Base-by-base conservation (phyloP, 2,329 filamentous ascomycete species). In the Chlorencoelia australis region DNA sequence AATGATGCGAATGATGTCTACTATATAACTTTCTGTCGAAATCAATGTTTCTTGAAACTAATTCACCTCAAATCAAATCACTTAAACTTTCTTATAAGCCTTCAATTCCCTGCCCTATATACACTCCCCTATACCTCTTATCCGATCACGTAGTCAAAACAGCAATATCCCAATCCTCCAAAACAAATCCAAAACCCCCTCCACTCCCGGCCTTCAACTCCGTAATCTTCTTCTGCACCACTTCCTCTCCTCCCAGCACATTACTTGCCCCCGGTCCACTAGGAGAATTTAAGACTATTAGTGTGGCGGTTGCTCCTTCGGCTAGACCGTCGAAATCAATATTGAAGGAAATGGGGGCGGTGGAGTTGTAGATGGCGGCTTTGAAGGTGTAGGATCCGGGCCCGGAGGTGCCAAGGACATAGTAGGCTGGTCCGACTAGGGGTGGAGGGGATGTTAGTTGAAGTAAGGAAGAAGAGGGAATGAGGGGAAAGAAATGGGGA, bases 101-200 rank as follows among this genome's bases (percentile, higher is more conserved):
- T n/a, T n/a, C n/a, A n/a, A n/a, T n/a, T n/a, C n/a, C n/a, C n/a
- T n/a, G n/a, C n/a, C n/a, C n/a, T n/a, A n/a, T n/a, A n/a, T n/a
- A n/a, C n/a, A n/a, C n/a, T n/a, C n/a, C n/a, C 14, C 8, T 2
- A 5, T 27, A 27, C 9, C 11, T 27, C 15, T 13, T 8, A 15
- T 7, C 28, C 8, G 16, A 7, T 7, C 22, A 37, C 5, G 40
- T 42, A 16, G 30, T 42, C 7, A 42, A 33, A 22, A 39, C 31
- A 3, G 40, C 40, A 32, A 42, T 26, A 18, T 35, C 32, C 26
- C 35, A 35, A 17, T 39, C 20, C 27, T 36, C 26, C 31, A 42
- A 32, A n/a, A 22, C 24, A 32, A 42, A 41, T n/a, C 33, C 33
- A 25, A 42, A 35, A 17, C 18, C 29, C 3, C 36, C 36, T 10